Evolutionary conservation across 1,284 basidiomycete species (phyloP).

Genomic region (Cryptococcus floricola): DNA sequence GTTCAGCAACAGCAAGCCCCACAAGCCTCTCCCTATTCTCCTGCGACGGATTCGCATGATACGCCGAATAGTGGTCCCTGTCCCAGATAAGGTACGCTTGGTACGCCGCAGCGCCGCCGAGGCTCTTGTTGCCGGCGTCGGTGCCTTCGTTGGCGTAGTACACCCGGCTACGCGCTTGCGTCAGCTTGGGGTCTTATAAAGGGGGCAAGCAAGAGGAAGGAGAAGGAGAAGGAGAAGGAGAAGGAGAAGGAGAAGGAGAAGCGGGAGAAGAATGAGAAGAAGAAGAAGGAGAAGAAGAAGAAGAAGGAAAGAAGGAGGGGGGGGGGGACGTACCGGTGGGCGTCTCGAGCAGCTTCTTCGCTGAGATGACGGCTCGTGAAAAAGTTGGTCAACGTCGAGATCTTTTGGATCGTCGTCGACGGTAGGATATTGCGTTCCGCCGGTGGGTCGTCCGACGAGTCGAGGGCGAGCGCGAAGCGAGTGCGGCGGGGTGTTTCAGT

Average conservation of each 20-base stretch:
- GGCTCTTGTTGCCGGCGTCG: slow-evolving; percentile 35
- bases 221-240: too few relatives aligned
- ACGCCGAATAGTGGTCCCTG: slow-evolving; percentile 36
- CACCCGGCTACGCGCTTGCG: slow-evolving; percentile 12
- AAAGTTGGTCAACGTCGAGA: slow-evolving; percentile 31
- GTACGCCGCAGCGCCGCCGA: slow-evolving; percentile 46
- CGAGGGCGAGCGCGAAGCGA: not conserved
- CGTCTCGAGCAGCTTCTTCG: slow-evolving; percentile 35
- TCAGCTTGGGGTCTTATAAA: too few relatives aligned
- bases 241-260: too few relatives aligned
- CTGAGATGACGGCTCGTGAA: slow-evolving; percentile 37
- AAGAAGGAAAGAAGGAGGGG: too few relatives aligned
- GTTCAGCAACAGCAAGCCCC: slow-evolving; percentile 41
- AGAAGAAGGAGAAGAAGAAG: too few relatives aligned
- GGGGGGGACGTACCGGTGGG: slow-evolving; percentile 17
- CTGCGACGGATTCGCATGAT: slow-evolving; percentile 26
- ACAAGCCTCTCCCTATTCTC: slow-evolving; percentile 40
- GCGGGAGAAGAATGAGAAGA: too few relatives aligned
- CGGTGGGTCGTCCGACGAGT: not conserved
- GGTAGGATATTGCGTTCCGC: not conserved
- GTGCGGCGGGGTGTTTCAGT: not conserved
- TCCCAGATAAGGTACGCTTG: slow-evolving; percentile 46
- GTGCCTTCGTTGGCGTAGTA: slow-evolving; percentile 32
- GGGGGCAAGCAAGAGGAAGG: too few relatives aligned
- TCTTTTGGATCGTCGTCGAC: slow-evolving; percentile 15